These are phyloP conservation scores for Rhizophlyctis rosea DNA, from an alignment of 192 early-diverging fungal genomes.

Conservation along the genomic window DNA sequence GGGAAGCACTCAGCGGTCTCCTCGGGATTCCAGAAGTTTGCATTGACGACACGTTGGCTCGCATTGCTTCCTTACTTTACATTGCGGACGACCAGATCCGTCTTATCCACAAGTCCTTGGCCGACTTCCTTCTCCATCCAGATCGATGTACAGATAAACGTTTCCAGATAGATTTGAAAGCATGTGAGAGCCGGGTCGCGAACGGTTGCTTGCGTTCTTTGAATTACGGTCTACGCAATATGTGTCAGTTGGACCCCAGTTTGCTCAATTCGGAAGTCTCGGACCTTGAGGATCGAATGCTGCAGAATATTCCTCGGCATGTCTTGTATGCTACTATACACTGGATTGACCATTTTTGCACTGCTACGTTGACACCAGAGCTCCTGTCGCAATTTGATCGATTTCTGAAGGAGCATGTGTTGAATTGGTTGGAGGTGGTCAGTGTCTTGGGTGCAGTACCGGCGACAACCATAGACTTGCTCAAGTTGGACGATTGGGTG, in stretches of 20 bases:
- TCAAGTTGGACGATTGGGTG: too few species aligned
- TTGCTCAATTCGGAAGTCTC: background rate
- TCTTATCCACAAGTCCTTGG: background rate
- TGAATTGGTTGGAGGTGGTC: background rate
- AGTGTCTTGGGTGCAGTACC: too few species aligned
- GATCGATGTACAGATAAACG: background rate
- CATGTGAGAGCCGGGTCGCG: background rate
- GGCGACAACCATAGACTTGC: too few species aligned
- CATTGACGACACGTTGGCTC: background rate
- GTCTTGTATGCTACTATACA: background rate
- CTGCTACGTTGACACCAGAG: too few species aligned
- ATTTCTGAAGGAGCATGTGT: background rate
- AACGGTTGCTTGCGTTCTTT: background rate
- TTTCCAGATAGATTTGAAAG: background rate
- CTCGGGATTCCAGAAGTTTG: background rate
- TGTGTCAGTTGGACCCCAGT: background rate
- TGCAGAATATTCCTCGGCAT: background rate
- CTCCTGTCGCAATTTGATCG: too few species aligned
- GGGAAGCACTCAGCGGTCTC: background rate
- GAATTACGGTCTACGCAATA: background rate
- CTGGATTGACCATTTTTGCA: background rate
- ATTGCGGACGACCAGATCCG: background rate
- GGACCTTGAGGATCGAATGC: background rate
- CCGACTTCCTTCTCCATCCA: background rate
- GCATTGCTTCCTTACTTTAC: background rate